These are phyloP conservation scores for Hemerocallis citrina DNA, from an alignment of 106 monocot species.

Conservation along the genomic window DNA sequence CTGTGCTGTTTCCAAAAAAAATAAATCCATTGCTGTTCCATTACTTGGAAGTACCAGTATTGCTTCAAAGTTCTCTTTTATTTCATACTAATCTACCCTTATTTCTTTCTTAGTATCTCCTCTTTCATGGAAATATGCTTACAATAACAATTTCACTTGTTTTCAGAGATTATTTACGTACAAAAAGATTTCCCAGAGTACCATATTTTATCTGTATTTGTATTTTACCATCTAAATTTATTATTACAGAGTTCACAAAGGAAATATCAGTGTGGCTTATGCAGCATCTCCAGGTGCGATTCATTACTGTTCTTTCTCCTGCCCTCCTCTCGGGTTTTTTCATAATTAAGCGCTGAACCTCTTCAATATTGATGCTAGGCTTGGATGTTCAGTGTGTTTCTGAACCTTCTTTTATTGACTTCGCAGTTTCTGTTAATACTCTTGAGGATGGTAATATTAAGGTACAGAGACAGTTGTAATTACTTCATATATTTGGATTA, in stretches of 20 bases:
- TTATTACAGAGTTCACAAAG: not conserved
- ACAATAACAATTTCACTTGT: no score
- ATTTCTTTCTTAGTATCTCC: no score
- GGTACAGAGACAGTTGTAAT: constrained; percentile 17
- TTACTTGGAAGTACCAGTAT: no score
- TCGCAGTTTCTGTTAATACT: constrained; percentile 11
- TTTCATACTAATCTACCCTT: no score
- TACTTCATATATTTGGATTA: no score
- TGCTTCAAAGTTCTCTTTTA: no score
- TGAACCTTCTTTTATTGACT: constrained; percentile 20
- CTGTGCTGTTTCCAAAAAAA: no score
- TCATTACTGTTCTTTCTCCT: not conserved
- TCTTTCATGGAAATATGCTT: no score
- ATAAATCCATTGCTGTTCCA: no score
- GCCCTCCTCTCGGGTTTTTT: not conserved
- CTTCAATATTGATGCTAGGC: not conserved
- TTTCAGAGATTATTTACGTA: no score
- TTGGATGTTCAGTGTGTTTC: constrained; percentile 1
- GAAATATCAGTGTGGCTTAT: not conserved
- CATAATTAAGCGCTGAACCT: not conserved
- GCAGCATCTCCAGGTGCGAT: constrained; percentile 14
- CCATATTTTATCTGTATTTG: no score
- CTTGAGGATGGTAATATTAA: constrained; percentile 15
- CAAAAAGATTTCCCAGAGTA: no score
- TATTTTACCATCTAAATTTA: not conserved